Conservation (phyloP, 2,329 filamentous ascomycete species). For the Calonectria pauciramosa region DNA sequence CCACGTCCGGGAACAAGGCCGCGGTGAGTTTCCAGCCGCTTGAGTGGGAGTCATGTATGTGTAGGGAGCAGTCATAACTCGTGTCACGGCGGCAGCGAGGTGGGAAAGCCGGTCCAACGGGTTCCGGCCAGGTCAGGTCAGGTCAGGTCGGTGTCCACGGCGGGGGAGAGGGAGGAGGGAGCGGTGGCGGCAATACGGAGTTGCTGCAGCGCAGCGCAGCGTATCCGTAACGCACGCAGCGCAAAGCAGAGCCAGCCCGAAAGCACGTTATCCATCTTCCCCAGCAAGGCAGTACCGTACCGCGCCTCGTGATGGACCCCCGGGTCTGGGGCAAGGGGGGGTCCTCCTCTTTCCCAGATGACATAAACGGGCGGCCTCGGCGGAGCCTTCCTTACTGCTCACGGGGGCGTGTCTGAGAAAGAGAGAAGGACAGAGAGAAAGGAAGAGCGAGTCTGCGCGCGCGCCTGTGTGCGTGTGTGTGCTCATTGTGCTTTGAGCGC, state of each 20-base stretch:
- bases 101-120: conserved; percentile 28
- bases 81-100: conserved; percentile 16
- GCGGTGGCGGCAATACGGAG: conserved; percentile 6
- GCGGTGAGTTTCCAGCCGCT: not conserved
- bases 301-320: conserved; percentile 31
- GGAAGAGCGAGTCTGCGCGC: not conserved
- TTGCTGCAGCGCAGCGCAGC: not conserved
- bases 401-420: conserved; percentile 28
- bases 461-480: not conserved
- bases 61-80: not conserved
- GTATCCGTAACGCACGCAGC: not conserved
- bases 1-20: not conserved
- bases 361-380: conserved; percentile 43
- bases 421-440: not conserved
- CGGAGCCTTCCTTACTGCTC: conserved; percentile 32
- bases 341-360: conserved; percentile 20
- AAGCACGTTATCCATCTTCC: conserved; percentile 20
- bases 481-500: not conserved
- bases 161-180: not conserved
- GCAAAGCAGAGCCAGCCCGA: not conserved
- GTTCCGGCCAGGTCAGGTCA: conserved; percentile 18
- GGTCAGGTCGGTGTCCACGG: not conserved
- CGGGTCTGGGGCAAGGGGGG: conserved; percentile 21
- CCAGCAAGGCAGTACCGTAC: conserved; percentile 30
- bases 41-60: not conserved